These are phyloP conservation scores for Silybum marianum DNA, from an alignment of 129 eudicot species.

Conservation along the genomic window DNA sequence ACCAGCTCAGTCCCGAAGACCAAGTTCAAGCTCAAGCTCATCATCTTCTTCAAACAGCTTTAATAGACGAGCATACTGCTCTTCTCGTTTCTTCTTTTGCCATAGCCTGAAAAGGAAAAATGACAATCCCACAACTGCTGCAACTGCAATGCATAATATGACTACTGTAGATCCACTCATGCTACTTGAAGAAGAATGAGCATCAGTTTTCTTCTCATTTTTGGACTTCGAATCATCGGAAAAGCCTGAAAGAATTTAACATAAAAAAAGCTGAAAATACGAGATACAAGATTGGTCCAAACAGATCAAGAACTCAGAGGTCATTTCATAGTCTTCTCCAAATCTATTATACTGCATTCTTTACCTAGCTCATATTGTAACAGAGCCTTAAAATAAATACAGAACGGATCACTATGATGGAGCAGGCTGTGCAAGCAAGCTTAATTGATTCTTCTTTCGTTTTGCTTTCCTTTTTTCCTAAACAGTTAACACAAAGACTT, in stretches of 20 bases:
- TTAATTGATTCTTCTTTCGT: neutral
- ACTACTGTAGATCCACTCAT: constrained; percentile 57
- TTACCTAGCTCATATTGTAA: neutral
- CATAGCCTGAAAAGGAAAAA: constrained; percentile 74
- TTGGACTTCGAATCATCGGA: constrained; percentile 57
- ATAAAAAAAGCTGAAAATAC: neutral
- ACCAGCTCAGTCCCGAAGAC: constrained; percentile 74
- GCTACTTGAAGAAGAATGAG: constrained; percentile 45
- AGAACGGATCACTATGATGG: neutral
- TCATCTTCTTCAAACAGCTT: constrained; percentile 98
- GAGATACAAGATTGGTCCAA: neutral
- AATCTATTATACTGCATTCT: constrained; percentile 8
- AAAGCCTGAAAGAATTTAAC: constrained; percentile 48
- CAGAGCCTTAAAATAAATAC: constrained; percentile 13
- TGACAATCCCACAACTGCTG: constrained; percentile 55
- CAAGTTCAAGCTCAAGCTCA: constrained; percentile 94
- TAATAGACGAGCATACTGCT: constrained; percentile 87
- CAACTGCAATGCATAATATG: constrained; percentile 53
- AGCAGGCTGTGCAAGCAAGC: neutral
- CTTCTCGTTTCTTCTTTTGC: constrained; percentile 96
- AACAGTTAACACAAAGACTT: neutral
- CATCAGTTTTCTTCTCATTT: constrained; percentile 39
- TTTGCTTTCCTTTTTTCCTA: neutral
- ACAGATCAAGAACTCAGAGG: neutral
- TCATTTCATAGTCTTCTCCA: constrained; percentile 4